These are phyloP conservation scores for Linderniella brevidens DNA, from an alignment of 257 asterid species.

Conservation along the genomic window DNA sequence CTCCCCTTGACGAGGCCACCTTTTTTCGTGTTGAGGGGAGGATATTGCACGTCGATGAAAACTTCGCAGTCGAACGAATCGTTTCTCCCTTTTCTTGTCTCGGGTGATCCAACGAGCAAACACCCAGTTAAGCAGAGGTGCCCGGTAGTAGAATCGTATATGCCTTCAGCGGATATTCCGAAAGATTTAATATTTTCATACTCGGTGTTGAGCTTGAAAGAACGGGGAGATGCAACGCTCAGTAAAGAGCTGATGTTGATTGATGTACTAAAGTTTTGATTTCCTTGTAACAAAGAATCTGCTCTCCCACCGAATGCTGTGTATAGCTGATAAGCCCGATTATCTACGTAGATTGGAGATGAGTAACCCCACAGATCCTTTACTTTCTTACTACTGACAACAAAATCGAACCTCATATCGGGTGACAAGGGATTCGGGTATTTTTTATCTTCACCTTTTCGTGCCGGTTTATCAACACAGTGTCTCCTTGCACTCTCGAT, in stretches of 20 bases:
- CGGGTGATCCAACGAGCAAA: constrained; percentile 30
- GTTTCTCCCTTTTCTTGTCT: constrained; percentile 16
- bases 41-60: constrained; percentile 45
- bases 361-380: constrained; percentile 38
- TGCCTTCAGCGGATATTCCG: constrained; percentile 70
- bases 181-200: constrained; percentile 19
- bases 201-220: constrained; percentile 33
- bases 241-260: constrained; percentile 48
- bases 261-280: constrained; percentile 18
- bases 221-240: constrained; percentile 21
- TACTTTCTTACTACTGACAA: constrained; percentile 25
- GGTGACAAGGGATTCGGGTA: constrained; percentile 46
- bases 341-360: constrained; percentile 49
- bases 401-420: constrained; percentile 64
- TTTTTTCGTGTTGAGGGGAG: constrained; percentile 26
- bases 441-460: constrained; percentile 26
- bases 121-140: constrained; percentile 86
- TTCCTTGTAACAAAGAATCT: constrained; percentile 16
- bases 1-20: constrained; percentile 39
- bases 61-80: constrained; percentile 51
- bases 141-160: constrained; percentile 44
- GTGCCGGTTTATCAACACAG: constrained; percentile 29
- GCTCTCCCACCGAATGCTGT: constrained; percentile 9
- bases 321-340: constrained; percentile 14
- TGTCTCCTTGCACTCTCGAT: constrained; percentile 28